Percentiles rank a stretch among this genome's conserved stretches.
Evolutionary conservation across 495 filamentous ascomycete species (phyloP).

Genomic region (Xylaria flabelliformis): DNA sequence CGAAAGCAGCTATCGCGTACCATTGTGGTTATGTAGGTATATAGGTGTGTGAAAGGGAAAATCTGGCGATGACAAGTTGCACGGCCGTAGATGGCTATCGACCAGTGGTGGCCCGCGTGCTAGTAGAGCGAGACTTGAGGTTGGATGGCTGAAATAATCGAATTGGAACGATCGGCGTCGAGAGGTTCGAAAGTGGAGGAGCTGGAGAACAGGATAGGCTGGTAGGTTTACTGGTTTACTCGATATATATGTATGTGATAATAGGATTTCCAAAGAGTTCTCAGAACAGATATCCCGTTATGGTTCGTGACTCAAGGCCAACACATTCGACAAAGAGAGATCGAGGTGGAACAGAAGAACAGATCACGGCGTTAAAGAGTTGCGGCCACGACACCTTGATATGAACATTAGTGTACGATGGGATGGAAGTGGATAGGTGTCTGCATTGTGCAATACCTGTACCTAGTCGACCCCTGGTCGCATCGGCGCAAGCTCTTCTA

Average conservation of each 20-base stretch:
- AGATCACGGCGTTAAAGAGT: slow-evolving; percentile 16
- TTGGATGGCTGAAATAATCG: not conserved
- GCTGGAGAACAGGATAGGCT: not conserved
- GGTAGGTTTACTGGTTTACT: not conserved
- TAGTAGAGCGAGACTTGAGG: not conserved
- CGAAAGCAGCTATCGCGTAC: slow-evolving; percentile 21
- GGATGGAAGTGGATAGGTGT: slow-evolving; percentile 21
- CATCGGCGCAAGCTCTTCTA: not conserved
- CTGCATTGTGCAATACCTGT: slow-evolving; percentile 14
- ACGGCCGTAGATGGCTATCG: not conserved
- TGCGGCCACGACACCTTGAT: slow-evolving; percentile 25
- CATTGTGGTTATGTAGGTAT: slow-evolving; percentile 32
- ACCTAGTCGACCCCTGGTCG: not conserved
- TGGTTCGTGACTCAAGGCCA: slow-evolving; percentile 13
- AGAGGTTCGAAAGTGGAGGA: not conserved
- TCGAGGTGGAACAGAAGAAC: not conserved
- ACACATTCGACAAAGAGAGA: not conserved
- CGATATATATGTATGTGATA: slow-evolving; percentile 6
- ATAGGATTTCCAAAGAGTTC: slow-evolving; percentile 15
- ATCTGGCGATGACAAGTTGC: not conserved
- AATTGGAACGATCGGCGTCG: slow-evolving; percentile 13
- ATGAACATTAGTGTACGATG: not conserved
- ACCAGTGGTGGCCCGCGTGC: not conserved
- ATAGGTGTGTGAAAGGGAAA: not conserved
- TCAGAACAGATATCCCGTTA: slow-evolving; percentile 26